Percentiles rank a stretch among this genome's conserved stretches.
phyloP scores from a whole-genome alignment of 768 basidiomycete genomes.

The Boletus tomentosulus region DNA sequence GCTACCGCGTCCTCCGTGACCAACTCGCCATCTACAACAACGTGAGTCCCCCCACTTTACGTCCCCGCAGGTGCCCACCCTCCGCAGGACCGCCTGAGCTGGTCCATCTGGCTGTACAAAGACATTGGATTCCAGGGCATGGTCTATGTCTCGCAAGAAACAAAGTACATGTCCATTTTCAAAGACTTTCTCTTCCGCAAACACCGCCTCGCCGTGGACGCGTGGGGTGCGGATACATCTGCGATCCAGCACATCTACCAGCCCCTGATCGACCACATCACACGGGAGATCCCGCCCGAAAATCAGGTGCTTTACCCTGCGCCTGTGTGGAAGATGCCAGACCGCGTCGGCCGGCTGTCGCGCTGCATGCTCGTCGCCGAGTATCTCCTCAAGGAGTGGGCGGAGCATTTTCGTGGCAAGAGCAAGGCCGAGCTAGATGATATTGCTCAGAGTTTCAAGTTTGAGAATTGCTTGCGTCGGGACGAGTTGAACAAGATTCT shows the following conservation, averaged over 20 bases:
- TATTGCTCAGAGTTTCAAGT: slow-evolving; percentile 72
- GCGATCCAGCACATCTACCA: slow-evolving; percentile 56
- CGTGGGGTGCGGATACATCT: slow-evolving; percentile 70
- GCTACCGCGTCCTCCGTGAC: slow-evolving; percentile 66
- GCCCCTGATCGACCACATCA: slow-evolving; percentile 61
- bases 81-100: slow-evolving; percentile 56
- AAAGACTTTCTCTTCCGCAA: slow-evolving; percentile 70
- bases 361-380: slow-evolving; percentile 68
- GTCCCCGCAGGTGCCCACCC: not conserved
- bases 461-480: slow-evolving; percentile 63
- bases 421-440: slow-evolving; percentile 59
- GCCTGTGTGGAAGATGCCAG: slow-evolving; percentile 59
- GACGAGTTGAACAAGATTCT: slow-evolving; percentile 60
- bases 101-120: slow-evolving; percentile 89
- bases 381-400: slow-evolving; percentile 71
- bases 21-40: slow-evolving; percentile 70
- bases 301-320: slow-evolving; percentile 55
- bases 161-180: slow-evolving; percentile 70
- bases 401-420: slow-evolving; percentile 61
- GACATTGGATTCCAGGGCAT: slow-evolving; percentile 87
- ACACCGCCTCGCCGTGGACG: slow-evolving; percentile 70
- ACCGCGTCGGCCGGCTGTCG: slow-evolving; percentile 54
- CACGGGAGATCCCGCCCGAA: slow-evolving; percentile 47
- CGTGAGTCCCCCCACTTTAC: slow-evolving; percentile 26
- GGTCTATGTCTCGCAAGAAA: slow-evolving; percentile 65